Evolutionary conservation across 2,329 filamentous ascomycete species (phyloP).

Genomic region (Stemphylium beticola): DNA sequence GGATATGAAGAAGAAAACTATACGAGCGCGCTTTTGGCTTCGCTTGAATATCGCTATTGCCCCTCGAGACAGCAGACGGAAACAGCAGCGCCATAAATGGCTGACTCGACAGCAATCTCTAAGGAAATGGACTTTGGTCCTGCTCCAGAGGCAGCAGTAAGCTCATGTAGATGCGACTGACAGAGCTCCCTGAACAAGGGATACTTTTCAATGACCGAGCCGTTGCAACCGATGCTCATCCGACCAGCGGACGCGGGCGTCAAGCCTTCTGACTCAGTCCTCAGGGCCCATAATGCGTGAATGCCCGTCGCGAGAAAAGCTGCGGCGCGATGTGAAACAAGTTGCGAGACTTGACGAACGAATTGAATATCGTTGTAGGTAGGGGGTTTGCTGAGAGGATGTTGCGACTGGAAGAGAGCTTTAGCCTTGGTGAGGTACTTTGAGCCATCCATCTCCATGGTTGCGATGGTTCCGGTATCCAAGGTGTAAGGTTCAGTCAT

Average conservation of each 20-base stretch:
- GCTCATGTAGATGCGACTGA: constrained; percentile 67
- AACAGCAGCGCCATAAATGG: constrained; percentile 76
- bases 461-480: constrained; percentile 65
- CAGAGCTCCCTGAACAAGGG: constrained; percentile 68
- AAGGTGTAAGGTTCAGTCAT: constrained; percentile 64
- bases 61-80: constrained; percentile 56
- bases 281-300: constrained; percentile 66
- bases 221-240: constrained; percentile 73
- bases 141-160: constrained; percentile 55
- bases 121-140: constrained; percentile 61
- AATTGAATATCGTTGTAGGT: constrained; percentile 60
- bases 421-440: constrained; percentile 49
- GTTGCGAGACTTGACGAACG: constrained; percentile 58
- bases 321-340: constrained; percentile 65
- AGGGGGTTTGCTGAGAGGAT: constrained; percentile 56
- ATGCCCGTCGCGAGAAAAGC: constrained; percentile 68
- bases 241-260: constrained; percentile 43
- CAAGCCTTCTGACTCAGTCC: constrained; percentile 57
- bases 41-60: constrained; percentile 11
- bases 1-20: constrained; percentile 5
- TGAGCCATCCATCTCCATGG: constrained; percentile 59
- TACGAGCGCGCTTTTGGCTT: too few relatives aligned
- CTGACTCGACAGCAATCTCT: constrained; percentile 74
- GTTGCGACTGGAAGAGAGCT: constrained; percentile 58
- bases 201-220: constrained; percentile 80